Evolutionary conservation across 495 filamentous ascomycete genomes (phyloP), one percentile per base, ranked within the genome.

Genomic region (Aspergillus coremiiformis): DNA sequence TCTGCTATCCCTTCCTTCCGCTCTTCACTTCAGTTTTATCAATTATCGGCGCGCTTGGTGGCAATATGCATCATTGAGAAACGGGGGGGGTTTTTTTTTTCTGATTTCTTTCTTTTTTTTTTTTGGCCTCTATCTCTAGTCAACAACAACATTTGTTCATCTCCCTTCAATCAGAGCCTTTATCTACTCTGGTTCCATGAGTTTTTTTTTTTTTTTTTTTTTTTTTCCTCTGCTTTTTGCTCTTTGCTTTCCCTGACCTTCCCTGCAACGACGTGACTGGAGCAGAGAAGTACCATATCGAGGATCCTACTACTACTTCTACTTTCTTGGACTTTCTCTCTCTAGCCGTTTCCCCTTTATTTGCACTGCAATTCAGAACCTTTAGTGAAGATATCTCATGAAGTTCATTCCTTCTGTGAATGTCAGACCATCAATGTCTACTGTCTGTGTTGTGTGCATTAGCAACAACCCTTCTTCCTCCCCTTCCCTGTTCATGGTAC

Each of bases 361-460:
- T 46, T 20, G 22, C 39, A 21, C 27, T 51, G 19, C 51, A 39
- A 46, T 54, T 42, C 19, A 19, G 20, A 15, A 29, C 35, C 39
- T n/a, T 43, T 11, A 35, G 32, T 56, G 44, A 41, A 49, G 39
- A 47, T 53, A 22, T 50, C 32, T 51, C 47, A 54, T 49, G 41
- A 41, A 44, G 44, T 29, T 44, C 41, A 17, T 50, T 33, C 29
- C 51, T 23, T 45, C 49, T 46, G 47, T 51, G 49, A 59, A 46
- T 52, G 22, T 53, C 32, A 46, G 24, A 37, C 56, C 47, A 57
- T 56, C 58, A 55, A 65, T 65, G 62, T 60, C 56, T 57, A 47
- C 52, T 61, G 56, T 56, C 50, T 23, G 35, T 47, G 56, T 48
- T 46, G 55, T 59, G 43, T 55, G 46, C 60, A 50, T 51, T 50